Evolutionary conservation across 2,329 filamentous ascomycete genomes (phyloP).

Genomic region (Penicillium sp.): DNA sequence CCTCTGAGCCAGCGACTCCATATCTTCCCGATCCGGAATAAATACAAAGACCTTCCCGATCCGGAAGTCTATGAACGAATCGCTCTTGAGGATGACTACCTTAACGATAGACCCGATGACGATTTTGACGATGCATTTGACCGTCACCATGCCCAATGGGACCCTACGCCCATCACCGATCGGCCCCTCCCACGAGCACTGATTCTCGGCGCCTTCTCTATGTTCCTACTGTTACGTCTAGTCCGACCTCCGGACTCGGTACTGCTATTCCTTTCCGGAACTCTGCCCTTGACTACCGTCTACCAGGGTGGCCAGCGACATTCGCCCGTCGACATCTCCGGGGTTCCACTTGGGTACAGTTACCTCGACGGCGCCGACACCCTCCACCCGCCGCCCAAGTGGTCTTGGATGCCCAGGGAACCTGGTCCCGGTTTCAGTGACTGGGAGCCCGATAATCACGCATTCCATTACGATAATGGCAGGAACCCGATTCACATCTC

Average conservation of each 20-base stretch:
- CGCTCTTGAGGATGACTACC: constrained; percentile 16
- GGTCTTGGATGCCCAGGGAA: constrained; percentile 26
- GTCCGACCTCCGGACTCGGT: constrained; percentile 14
- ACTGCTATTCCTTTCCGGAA: constrained; percentile 17
- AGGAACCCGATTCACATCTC: constrained; percentile 14
- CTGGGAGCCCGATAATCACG: constrained; percentile 9
- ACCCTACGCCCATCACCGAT: constrained; percentile 1
- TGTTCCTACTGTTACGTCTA: constrained; percentile 10
- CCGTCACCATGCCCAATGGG: background rate
- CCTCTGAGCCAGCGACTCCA: background rate
- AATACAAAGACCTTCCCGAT: constrained; percentile 9
- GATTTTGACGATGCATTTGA: constrained; percentile 7
- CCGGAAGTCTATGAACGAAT: constrained; percentile 17
- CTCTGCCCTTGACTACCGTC: constrained; percentile 18
- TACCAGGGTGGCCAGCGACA: constrained; percentile 10
- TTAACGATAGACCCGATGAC: constrained; percentile 10
- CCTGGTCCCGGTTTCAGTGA: constrained; percentile 26
- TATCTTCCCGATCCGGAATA: background rate
- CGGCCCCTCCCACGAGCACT: constrained; percentile 5
- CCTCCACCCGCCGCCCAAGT: constrained; percentile 9
- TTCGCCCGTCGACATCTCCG: constrained; percentile 2
- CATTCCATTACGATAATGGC: constrained; percentile 8
- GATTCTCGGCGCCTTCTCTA: constrained; percentile 5
- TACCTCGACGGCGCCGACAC: constrained; percentile 15
- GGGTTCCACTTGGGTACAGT: constrained; percentile 8